Percentiles rank a stretch among this genome's conserved stretches.
Conservation (phyloP, 2,329 filamentous ascomycete genomes). For the Fusarium sp. region DNA sequence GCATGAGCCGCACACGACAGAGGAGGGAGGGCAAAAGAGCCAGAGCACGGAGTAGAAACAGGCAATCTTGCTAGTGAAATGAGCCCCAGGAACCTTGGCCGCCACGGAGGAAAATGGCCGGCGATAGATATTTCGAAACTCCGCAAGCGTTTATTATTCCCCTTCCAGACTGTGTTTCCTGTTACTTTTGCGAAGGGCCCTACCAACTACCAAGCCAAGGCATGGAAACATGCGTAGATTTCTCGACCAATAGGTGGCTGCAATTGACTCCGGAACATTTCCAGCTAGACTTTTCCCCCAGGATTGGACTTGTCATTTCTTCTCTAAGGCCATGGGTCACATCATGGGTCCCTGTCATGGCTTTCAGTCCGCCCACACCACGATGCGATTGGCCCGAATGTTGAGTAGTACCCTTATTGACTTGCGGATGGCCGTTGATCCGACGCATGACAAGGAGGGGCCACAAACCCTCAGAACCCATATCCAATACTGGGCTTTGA, state of each 20-base stretch:
- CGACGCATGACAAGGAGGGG: slow-evolving; percentile 7
- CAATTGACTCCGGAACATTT: slow-evolving; percentile 21
- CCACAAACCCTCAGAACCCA: not conserved
- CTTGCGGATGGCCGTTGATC: slow-evolving; percentile 27
- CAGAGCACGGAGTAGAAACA: not conserved
- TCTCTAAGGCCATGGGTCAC: slow-evolving; percentile 23
- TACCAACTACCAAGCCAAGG: not conserved
- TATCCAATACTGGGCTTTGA: not conserved
- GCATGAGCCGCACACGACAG: slow-evolving; percentile 32
- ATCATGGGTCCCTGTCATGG: slow-evolving; percentile 16
- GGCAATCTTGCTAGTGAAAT: slow-evolving; percentile 11
- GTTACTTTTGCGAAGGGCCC: not conserved
- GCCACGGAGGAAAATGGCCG: not conserved
- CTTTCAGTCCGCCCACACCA: not conserved
- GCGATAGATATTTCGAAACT: not conserved
- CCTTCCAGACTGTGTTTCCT: slow-evolving; percentile 11
- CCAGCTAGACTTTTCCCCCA: slow-evolving; percentile 12
- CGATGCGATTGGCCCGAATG: slow-evolving; percentile 7
- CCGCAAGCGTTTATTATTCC: slow-evolving; percentile 12
- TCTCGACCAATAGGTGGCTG: slow-evolving; percentile 9
- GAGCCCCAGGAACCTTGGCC: slow-evolving; percentile 11
- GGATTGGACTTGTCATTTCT: slow-evolving; percentile 24
- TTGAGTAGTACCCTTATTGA: slow-evolving; percentile 7
- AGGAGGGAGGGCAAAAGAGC: not conserved
- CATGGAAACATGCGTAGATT: slow-evolving; percentile 9